Percentiles rank a stretch among this genome's conserved stretches.
Evolutionary conservation across 148 eudicot genomes (phyloP).

Genomic region (Beta vulgaris): DNA sequence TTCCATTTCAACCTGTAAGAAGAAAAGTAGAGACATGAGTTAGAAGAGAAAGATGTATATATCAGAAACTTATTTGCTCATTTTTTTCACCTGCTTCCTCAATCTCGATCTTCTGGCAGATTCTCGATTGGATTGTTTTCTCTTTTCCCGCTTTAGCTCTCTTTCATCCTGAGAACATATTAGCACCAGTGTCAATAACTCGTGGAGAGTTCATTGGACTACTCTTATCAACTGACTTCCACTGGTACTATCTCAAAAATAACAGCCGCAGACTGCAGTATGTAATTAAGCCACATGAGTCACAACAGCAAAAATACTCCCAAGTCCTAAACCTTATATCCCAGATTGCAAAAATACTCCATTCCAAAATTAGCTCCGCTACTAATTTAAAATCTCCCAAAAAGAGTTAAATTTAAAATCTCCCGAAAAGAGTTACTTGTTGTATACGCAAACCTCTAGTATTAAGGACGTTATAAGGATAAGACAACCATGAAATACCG

Average conservation of each 20-base stretch:
- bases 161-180: conserved; percentile 34
- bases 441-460: not conserved
- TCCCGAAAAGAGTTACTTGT: no score
- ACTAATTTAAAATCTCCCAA: not conserved
- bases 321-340: not conserved
- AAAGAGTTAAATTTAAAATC: no score
- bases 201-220: not conserved
- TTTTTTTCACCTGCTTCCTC: conserved; percentile 36
- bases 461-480: no score
- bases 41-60: not conserved
- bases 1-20: conserved; percentile 50
- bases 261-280: not conserved
- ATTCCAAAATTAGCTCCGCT: not conserved
- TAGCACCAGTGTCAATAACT: conserved; percentile 2
- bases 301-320: not conserved
- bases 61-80: not conserved
- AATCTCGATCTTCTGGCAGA: conserved; percentile 51
- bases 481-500: no score
- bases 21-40: not conserved
- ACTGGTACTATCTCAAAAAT: not conserved
- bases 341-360: not conserved
- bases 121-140: conserved; percentile 51
- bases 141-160: conserved; percentile 46
- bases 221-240: not conserved
- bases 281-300: not conserved